These are phyloP conservation scores for Arachnomyces sp. DNA, from an alignment of 2,329 filamentous ascomycete species.

Conservation along the genomic window DNA sequence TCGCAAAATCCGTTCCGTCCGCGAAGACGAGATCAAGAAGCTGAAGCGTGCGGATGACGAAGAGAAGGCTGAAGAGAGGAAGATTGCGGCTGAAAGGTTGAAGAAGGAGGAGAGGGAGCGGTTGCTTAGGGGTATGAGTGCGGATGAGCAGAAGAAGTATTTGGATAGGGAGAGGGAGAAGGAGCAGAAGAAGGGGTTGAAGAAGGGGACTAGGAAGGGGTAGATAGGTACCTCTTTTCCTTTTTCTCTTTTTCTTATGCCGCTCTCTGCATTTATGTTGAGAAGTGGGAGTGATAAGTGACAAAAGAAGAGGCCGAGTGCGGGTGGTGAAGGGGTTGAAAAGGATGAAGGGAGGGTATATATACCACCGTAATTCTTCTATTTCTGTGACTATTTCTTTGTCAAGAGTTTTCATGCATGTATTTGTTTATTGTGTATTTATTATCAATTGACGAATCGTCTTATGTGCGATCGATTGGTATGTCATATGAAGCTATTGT, in stretches of 20 bases:
- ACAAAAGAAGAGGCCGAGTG: too few species aligned
- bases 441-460: too few species aligned
- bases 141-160: slow-evolving; percentile 79
- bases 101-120: slow-evolving; percentile 88
- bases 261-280: background rate
- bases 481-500: too few species aligned
- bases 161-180: slow-evolving; percentile 73
- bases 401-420: too few species aligned
- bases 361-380: too few species aligned
- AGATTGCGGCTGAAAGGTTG: slow-evolving; percentile 47
- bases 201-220: slow-evolving; percentile 53
- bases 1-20: slow-evolving; percentile 71
- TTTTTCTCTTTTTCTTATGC: background rate
- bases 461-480: too few species aligned
- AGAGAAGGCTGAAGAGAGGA: slow-evolving; percentile 56
- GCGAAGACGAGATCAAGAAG: slow-evolving; percentile 72
- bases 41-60: slow-evolving; percentile 73
- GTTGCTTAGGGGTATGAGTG: slow-evolving; percentile 66
- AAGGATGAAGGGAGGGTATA: too few species aligned
- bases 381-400: too few species aligned
- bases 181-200: slow-evolving; percentile 56
- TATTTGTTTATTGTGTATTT: too few species aligned
- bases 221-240: slow-evolving; percentile 16
- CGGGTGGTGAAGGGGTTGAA: too few species aligned
- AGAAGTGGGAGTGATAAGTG: too few species aligned